phyloP scores from a whole-genome alignment of 306 rosid species.

The Begonia fuchsioides region DNA sequence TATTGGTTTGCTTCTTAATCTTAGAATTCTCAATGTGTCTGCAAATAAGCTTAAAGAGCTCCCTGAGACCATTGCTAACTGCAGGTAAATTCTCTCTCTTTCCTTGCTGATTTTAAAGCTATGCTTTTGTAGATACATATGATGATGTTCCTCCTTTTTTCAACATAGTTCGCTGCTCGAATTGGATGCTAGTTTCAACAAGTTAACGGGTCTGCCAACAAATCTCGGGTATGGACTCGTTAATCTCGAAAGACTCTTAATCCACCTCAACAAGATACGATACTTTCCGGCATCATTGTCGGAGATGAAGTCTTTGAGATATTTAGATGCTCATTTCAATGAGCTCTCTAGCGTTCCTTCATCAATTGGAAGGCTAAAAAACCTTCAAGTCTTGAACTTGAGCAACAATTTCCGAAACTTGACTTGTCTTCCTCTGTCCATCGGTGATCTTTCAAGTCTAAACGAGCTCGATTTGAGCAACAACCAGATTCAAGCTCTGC shows the following conservation, averaged over 20 bases:
- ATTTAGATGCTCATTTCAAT: constrained; percentile 79
- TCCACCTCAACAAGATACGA: constrained; percentile 70
- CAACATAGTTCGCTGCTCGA: constrained; percentile 70
- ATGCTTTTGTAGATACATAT: no score
- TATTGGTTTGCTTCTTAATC: constrained; percentile 53
- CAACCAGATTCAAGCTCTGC: constrained; percentile 80
- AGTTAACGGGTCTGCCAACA: constrained; percentile 63
- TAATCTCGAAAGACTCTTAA: constrained; percentile 42
- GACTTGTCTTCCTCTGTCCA: constrained; percentile 54
- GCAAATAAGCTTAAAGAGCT: constrained; percentile 60
- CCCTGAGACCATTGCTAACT: constrained; percentile 58
- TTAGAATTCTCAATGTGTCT: constrained; percentile 51
- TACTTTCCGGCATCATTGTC: constrained; percentile 67
- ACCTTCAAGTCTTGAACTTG: constrained; percentile 48
- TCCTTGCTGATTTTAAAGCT: no score
- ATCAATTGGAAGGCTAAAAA: constrained; percentile 50
- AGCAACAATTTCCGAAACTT: constrained; percentile 74
- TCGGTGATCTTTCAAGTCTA: constrained; percentile 67
- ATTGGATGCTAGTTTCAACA: constrained; percentile 76
- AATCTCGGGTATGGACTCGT: constrained; percentile 61
- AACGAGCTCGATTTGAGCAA: constrained; percentile 80
- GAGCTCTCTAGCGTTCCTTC: constrained; percentile 62
- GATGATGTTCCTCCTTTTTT: not conserved
- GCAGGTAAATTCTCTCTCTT: constrained; percentile 36
- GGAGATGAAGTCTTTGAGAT: constrained; percentile 57